A percentile compares a stretch with the other conserved stretches of the same genome.
These are phyloP conservation scores for Rhodocollybia butyracea DNA, from an alignment of 768 basidiomycete genomes.

Conservation along the genomic window DNA sequence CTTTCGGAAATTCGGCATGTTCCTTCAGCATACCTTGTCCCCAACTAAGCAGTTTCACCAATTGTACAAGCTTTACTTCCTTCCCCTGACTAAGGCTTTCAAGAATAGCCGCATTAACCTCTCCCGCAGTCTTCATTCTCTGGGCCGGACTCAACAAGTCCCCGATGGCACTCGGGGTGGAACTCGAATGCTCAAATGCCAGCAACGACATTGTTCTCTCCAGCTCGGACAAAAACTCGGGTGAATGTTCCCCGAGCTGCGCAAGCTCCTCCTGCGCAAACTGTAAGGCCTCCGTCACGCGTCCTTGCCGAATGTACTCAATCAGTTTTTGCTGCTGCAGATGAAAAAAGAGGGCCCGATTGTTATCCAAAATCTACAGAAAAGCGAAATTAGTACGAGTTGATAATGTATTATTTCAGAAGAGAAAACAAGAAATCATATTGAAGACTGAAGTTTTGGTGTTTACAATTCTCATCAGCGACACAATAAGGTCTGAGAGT, in stretches of 20 bases:
- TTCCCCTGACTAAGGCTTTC: slow-evolving; percentile 89
- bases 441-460: slow-evolving; percentile 96
- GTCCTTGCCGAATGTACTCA: slow-evolving; percentile 85
- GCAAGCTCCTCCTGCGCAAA: slow-evolving; percentile 96
- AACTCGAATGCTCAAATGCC: slow-evolving; percentile 67
- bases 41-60: slow-evolving; percentile 86
- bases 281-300: slow-evolving; percentile 72
- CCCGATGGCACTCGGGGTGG: slow-evolving; percentile 63
- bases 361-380: slow-evolving; percentile 98
- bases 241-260: slow-evolving; percentile 91
- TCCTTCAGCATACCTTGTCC: slow-evolving; percentile 79
- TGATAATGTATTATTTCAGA: not conserved
- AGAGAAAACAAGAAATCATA: slow-evolving; percentile 52
- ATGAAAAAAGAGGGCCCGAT: slow-evolving; percentile 90
- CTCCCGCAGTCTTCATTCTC: slow-evolving; percentile 90
- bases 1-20: slow-evolving; percentile 67
- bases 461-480: slow-evolving; percentile 77
- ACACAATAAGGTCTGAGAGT: slow-evolving; percentile 81
- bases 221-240: slow-evolving; percentile 87
- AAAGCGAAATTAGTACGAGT: too few species aligned
- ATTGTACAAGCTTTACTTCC: slow-evolving; percentile 82
- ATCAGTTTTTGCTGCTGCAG: slow-evolving; percentile 95
- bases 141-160: slow-evolving; percentile 84
- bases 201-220: slow-evolving; percentile 95
- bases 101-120: slow-evolving; percentile 94